These are phyloP conservation scores for Populus ilicifolia DNA, from an alignment of 345 rosid species.

Conservation along the genomic window DNA sequence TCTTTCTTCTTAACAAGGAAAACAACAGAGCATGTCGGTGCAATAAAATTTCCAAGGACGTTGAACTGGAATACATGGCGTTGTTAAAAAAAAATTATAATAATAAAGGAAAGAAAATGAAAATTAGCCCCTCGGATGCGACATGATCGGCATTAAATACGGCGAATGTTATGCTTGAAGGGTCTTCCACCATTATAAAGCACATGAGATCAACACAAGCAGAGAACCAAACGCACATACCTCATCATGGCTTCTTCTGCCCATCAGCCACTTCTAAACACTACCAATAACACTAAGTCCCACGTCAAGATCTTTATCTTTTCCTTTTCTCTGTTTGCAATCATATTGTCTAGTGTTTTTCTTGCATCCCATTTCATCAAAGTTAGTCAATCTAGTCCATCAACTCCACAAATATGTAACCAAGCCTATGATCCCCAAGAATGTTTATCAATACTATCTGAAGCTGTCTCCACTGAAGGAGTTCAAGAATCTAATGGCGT, in stretches of 20 bases:
- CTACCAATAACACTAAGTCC: neutral
- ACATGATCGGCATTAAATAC: too few species aligned
- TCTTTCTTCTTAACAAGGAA: too few species aligned
- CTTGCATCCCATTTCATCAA: neutral
- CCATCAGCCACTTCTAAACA: neutral
- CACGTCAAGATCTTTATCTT: neutral
- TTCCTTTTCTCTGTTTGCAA: neutral
- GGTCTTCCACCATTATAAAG: neutral
- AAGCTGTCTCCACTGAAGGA: constrained; percentile 1
- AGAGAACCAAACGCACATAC: neutral
- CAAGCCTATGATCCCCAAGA: neutral
- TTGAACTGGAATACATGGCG: too few species aligned
- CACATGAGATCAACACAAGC: neutral
- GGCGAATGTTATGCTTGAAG: too few species aligned
- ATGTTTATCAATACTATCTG: constrained; percentile 1
- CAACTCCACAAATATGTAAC: neutral
- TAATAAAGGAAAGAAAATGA: too few species aligned
- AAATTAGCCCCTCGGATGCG: too few species aligned
- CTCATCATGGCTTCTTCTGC: constrained; percentile 1
- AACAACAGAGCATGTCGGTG: too few species aligned
- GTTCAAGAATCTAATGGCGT: neutral
- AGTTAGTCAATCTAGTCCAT: neutral
- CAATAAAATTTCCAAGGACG: too few species aligned
- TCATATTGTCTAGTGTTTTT: neutral
- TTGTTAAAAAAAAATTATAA: too few species aligned